Evolutionary conservation across 2,329 filamentous ascomycete species (phyloP), one percentile per base, ranked within the genome.

Genomic region (Diaporthe sp.): DNA sequence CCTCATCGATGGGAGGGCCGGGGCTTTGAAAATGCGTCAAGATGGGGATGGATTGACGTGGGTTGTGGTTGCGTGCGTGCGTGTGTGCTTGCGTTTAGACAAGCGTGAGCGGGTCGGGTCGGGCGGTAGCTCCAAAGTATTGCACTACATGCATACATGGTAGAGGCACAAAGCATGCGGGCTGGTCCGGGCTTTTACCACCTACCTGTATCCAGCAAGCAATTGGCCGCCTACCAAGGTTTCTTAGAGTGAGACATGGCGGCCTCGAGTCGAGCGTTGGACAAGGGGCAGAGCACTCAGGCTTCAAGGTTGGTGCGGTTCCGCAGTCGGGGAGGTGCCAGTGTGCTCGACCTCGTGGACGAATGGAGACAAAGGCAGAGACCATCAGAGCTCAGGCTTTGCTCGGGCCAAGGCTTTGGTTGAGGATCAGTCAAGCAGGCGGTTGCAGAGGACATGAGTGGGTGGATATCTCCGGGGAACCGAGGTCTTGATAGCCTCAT

Each of bases 401-500:
- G n/a, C 33, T 15, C 57, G 10, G 35, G 54, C 38, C 22, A 13
- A 69, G 10, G 22, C 25, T 33, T 17, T 47, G 68, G 28, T 35
- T n/a, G 5, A 47, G 54, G 28, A 15, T 22, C 28, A 50, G 35
- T 28, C n/a, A 22, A 50, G 42, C n/a, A 72, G 45, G 47, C 17
- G 9, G 33, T 38, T 57, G 58, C 50, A 45, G 6, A 15, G 71
- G 33, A 30, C 25, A 40, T 74, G 45, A 60, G 60, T 42, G 22
- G 45, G 45, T 74, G 54, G 33, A 60, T 61, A 30, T 60, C 38
- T 57, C 71, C 64, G 52, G 64, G 45, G 61, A 22, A 30, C 40
- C 66, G 71, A 61, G 74, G 74, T 68, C 58, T 71, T 50, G 58
- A 64, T 61, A 58, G 47, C 74, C 70, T 71, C 57, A 60, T 60